Conservation (phyloP, 176 grass and related monocot genomes). For the Secale cereale region DNA sequence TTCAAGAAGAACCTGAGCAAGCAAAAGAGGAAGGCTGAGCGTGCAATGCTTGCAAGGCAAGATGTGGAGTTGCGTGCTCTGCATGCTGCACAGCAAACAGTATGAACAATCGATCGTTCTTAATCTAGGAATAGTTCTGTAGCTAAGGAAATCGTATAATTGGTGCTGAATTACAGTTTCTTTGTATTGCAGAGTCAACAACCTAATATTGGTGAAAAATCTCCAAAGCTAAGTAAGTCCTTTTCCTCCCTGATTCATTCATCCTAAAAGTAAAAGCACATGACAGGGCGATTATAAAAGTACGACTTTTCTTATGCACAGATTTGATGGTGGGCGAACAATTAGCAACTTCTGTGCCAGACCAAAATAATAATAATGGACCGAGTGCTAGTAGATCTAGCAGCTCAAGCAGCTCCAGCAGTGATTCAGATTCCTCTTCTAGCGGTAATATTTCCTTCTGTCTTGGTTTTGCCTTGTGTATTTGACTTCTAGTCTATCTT, state of each 20-base stretch:
- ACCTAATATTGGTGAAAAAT: constrained; percentile 35
- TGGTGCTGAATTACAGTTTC: not conserved
- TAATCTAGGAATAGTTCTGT: not conserved
- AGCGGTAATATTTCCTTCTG: constrained; percentile 56
- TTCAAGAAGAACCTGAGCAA: constrained; percentile 96
- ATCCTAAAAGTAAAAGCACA: constrained; percentile 18
- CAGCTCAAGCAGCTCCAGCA: constrained; percentile 81
- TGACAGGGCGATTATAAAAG: not conserved
- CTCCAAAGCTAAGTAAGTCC: constrained; percentile 36
- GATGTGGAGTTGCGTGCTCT: constrained; percentile 41
- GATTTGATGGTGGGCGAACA: constrained; percentile 1
- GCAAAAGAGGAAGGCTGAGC: constrained; percentile 90
- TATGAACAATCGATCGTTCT: constrained; percentile 27
- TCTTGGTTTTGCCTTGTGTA: constrained; percentile 1
- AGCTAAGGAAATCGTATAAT: not conserved
- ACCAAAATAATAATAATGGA: constrained; percentile 48
- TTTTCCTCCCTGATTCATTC: not conserved
- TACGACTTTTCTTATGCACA: not conserved
- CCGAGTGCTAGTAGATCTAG: constrained; percentile 72
- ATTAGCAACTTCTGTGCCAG: constrained; percentile 31
- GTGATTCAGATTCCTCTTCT: constrained; percentile 88
- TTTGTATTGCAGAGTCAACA: constrained; percentile 35
- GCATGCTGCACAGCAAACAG: constrained; percentile 46
- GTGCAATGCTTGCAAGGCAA: constrained; percentile 70
- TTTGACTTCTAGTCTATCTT: not conserved